These are phyloP conservation scores for Trametes meyenii DNA, from an alignment of 768 basidiomycete genomes.

Conservation along the genomic window DNA sequence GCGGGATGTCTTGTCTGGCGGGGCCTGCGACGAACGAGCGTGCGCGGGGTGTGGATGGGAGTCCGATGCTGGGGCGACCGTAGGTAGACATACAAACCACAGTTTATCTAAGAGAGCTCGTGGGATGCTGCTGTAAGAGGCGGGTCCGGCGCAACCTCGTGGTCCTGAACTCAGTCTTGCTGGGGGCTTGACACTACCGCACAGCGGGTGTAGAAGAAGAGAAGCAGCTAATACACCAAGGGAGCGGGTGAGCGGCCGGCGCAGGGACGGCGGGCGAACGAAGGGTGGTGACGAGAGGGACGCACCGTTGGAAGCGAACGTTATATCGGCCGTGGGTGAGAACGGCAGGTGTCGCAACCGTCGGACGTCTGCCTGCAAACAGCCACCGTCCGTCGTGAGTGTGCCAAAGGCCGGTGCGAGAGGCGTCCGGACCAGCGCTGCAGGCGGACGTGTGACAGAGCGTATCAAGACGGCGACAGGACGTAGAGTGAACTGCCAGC, in stretches of 20 bases:
- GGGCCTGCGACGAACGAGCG: constrained; percentile 26
- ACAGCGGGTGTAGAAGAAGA: constrained; percentile 22
- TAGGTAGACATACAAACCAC: constrained; percentile 29
- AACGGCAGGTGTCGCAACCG: constrained; percentile 16
- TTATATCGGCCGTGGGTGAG: constrained; percentile 15
- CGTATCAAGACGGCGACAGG: constrained; percentile 17
- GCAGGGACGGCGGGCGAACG: constrained; percentile 1
- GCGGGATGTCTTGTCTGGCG: constrained; percentile 20
- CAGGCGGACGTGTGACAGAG: constrained; percentile 12
- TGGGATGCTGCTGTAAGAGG: background rate
- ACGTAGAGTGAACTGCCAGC: constrained; percentile 25
- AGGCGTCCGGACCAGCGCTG: constrained; percentile 2
- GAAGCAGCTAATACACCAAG: constrained; percentile 17
- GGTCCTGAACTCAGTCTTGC: constrained; percentile 20
- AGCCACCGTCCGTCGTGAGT: background rate
- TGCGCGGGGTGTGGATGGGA: constrained; percentile 46
- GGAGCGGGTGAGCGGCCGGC: constrained; percentile 8
- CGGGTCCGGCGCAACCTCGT: constrained; percentile 5
- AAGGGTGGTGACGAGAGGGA: background rate
- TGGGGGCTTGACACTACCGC: constrained; percentile 14
- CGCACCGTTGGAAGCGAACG: constrained; percentile 5
- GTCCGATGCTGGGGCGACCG: constrained; percentile 34
- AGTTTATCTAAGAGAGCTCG: background rate
- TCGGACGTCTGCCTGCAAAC: constrained; percentile 4
- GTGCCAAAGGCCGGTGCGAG: background rate